Base-by-base conservation (phyloP, 1,139 yeast genomes). In the Candida sanyaensis region DNA sequence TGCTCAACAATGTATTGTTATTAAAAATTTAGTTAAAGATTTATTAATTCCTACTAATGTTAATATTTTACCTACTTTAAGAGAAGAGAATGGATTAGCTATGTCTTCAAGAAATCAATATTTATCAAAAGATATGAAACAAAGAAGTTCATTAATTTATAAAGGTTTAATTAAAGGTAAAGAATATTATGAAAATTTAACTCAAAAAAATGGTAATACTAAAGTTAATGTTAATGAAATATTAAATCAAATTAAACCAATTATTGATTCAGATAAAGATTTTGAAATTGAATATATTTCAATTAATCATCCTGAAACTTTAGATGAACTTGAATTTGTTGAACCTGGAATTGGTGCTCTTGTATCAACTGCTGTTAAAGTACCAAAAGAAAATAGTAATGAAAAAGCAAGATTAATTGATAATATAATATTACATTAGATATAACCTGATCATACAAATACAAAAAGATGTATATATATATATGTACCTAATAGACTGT, bases 41-140 rank as follows among this genome's bases (percentile, higher is more conserved):
- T 73, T 93, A 54, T 72, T 89, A 49, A 73, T 91, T 43, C 83
- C 86, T 40, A 75, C 88, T 5, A 75, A 78, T 34, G 81, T 93
- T 26, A 71, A 73, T 11, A 84, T 92, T 39, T 73, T 87, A 52
- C 91, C 92, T 3, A 93, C 95, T 1, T 77, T 80, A 13, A 77
- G 99, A 50, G 79, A 77, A 39, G 21, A 58, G 0, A 71, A 73
- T 44, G 97, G 97, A 0, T 76, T 93, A 52, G 99, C 99, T 0
- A 75, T 91, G 79, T 87, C 96, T 58, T 90, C 97, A 27, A 78
- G 99, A 64, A 93, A 93, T 65, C 83, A 81, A 31, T 93, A 93
- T 61, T 71, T 93, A 53, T 74, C 85, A 1, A 63, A 62, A 0
- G 80, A 78, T 31, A 70, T 80, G 37, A 73, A 78, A 46, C 66